Evolutionary conservation across 169 alveolate genomes (phyloP).

Genomic region (Fabrea salina): DNA sequence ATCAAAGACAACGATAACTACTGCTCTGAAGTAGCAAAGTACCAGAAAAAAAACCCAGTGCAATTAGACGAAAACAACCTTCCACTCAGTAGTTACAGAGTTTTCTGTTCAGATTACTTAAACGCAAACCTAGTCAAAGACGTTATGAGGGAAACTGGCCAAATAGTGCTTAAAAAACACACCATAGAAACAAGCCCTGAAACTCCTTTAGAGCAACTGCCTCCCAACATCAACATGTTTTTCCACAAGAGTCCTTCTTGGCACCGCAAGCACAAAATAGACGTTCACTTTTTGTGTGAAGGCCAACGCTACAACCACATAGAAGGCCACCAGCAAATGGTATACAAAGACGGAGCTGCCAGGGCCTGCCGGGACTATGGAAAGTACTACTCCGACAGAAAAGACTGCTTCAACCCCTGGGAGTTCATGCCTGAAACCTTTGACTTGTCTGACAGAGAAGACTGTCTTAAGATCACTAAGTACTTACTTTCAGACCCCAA

Average conservation of each 20-base stretch:
- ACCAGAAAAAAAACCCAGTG: not conserved
- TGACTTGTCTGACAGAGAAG: not conserved
- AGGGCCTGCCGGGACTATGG: no score
- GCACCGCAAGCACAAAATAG: conserved; percentile 17
- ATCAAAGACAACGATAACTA: no score
- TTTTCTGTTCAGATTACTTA: not conserved
- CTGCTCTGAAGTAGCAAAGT: not conserved
- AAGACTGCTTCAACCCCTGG: conserved; percentile 19
- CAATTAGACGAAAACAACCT: not conserved
- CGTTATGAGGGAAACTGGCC: not conserved
- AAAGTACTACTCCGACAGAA: conserved; percentile 6
- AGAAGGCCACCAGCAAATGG: not conserved
- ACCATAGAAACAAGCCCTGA: not conserved
- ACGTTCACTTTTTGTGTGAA: not conserved
- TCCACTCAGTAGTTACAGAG: not conserved
- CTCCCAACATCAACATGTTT: not conserved
- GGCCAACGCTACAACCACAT: conserved; percentile 14
- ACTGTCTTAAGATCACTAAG: no score
- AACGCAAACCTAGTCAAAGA: not conserved
- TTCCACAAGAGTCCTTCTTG: not conserved
- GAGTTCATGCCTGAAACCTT: conserved; percentile 21
- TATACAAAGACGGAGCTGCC: conserved; percentile 26
- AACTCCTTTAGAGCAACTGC: not conserved
- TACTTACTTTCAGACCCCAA: not conserved
- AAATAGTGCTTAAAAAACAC: not conserved